phyloP scores from a whole-genome alignment of 768 basidiomycete genomes.

The Termitomyces sp. region DNA sequence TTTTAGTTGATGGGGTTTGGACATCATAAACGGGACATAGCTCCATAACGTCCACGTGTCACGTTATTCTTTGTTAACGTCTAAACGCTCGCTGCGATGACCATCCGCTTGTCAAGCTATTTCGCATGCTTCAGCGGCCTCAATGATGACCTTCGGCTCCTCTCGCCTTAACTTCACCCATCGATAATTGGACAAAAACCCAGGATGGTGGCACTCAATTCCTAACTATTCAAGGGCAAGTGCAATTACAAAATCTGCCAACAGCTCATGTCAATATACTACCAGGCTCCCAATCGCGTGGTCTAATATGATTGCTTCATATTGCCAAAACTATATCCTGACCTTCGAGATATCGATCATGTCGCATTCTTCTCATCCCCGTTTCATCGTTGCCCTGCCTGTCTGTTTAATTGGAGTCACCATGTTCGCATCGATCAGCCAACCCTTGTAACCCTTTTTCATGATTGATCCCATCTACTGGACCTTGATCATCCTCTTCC shows the following conservation, averaged over 20 bases:
- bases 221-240: slow-evolving; percentile 75
- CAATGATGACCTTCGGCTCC: slow-evolving; percentile 33
- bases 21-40: too few species aligned
- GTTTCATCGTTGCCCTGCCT: slow-evolving; percentile 60
- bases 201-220: slow-evolving; percentile 68
- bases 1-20: too few species aligned
- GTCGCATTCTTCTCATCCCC: slow-evolving; percentile 26
- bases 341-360: slow-evolving; percentile 18
- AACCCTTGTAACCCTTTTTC: slow-evolving; percentile 25
- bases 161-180: slow-evolving; percentile 20
- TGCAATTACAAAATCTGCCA: not conserved
- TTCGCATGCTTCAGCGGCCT: slow-evolving; percentile 26
- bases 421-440: not conserved
- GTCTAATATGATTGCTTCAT: slow-evolving; percentile 31
- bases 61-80: too few species aligned
- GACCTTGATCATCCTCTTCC: slow-evolving; percentile 51
- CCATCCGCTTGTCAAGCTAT: slow-evolving; percentile 9
- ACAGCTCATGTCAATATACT: not conserved
- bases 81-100: not conserved
- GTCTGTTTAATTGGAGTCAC: slow-evolving; percentile 29
- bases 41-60: too few species aligned
- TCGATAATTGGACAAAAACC: slow-evolving; percentile 26
- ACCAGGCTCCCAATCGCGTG: slow-evolving; percentile 31
- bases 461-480: slow-evolving; percentile 59
- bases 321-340: too few species aligned